phyloP scores from a whole-genome alignment of 306 rosid species.

The Hippophae tibetana region DNA sequence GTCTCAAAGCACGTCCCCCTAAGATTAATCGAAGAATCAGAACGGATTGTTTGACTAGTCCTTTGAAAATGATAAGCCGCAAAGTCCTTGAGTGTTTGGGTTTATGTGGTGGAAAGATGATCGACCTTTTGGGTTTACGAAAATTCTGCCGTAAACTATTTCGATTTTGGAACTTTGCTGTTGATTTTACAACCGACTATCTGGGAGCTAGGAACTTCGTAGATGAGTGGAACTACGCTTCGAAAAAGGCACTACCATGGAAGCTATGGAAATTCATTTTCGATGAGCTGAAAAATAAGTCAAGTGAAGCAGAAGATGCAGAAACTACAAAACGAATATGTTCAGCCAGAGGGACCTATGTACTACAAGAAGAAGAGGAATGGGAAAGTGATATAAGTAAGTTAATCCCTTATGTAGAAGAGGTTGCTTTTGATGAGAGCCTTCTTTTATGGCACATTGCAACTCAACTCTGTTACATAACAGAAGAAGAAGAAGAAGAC shows the following conservation, averaged over 20 bases:
- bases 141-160: too few species aligned
- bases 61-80: too few species aligned
- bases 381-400: background rate
- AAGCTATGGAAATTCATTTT: conserved; percentile 22
- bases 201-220: conserved; percentile 8
- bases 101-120: background rate
- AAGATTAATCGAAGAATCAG: too few species aligned
- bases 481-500: background rate
- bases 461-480: conserved; percentile 22
- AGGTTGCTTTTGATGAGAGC: conserved; percentile 21
- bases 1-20: conserved; percentile 2
- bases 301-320: conserved; percentile 15
- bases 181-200: too few species aligned
- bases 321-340: conserved; percentile 19
- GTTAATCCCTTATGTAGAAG: conserved; percentile 11
- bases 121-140: background rate
- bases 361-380: conserved; percentile 13
- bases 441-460: conserved; percentile 37
- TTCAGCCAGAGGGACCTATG: conserved; percentile 25
- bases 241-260: background rate
- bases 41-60: too few species aligned
- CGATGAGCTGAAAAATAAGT: conserved; percentile 5
- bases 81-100: background rate
- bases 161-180: too few species aligned
- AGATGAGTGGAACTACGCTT: conserved; percentile 8